Conservation (phyloP, 345 rosid species). For the Trapa bicornis region DNA sequence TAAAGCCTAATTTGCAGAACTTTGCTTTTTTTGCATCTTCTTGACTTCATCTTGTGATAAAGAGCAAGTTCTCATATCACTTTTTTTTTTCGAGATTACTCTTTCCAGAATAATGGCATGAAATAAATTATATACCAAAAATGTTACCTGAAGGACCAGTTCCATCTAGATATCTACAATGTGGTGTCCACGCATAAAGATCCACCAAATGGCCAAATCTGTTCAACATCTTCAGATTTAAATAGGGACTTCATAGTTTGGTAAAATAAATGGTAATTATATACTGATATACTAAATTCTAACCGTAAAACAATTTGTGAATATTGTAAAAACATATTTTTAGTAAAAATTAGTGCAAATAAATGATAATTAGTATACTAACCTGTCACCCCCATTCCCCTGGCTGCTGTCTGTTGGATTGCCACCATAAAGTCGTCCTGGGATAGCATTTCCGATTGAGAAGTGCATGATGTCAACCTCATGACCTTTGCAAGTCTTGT, state of each 20-base stretch:
- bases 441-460: constrained; percentile 91
- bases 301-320: background rate
- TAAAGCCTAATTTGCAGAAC: no score
- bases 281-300: background rate
- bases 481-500: constrained; percentile 81
- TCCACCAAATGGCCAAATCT: constrained; percentile 91
- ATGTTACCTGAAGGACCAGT: constrained; percentile 75
- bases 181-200: constrained; percentile 87
- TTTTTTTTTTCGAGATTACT: background rate
- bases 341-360: no score
- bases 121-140: constrained; percentile 6
- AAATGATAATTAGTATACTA: background rate
- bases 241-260: background rate
- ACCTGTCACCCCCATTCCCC: constrained; percentile 98
- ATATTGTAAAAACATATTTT: background rate
- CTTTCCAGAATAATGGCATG: background rate
- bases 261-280: background rate
- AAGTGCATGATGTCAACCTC: constrained; percentile 99
- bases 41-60: background rate
- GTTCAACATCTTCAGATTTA: constrained; percentile 9
- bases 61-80: background rate
- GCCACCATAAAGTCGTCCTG: constrained; percentile 92
- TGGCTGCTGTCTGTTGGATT: constrained; percentile 58
- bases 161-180: constrained; percentile 85
- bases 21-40: background rate